Conservation (phyloP, 805 yeast genomes). For the Metschnikowia similis region DNA sequence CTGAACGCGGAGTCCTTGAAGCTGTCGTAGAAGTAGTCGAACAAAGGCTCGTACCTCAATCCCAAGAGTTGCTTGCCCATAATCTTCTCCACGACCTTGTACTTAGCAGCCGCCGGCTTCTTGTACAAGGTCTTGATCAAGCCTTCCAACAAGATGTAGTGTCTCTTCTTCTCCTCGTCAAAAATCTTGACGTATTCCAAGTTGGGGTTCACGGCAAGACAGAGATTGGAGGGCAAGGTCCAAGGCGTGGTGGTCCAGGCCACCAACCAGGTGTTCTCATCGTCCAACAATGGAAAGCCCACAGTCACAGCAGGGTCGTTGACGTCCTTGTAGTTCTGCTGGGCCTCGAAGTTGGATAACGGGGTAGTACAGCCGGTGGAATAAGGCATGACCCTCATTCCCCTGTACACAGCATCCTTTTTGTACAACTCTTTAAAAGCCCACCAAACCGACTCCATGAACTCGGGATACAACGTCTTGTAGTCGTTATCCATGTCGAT, state of each 20-base stretch:
- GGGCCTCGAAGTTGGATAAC: slow-evolving; percentile 95
- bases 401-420: slow-evolving; percentile 88
- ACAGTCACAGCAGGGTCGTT: slow-evolving; percentile 94
- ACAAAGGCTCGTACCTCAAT: slow-evolving; percentile 74
- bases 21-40: slow-evolving; percentile 70
- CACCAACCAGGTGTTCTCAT: slow-evolving; percentile 77
- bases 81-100: slow-evolving; percentile 73
- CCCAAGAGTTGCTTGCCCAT: slow-evolving; percentile 81
- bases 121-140: slow-evolving; percentile 83
- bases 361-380: slow-evolving; percentile 98
- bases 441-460: slow-evolving; percentile 99
- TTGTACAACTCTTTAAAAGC: slow-evolving; percentile 84
- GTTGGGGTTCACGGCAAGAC: slow-evolving; percentile 85
- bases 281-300: slow-evolving; percentile 77
- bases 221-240: slow-evolving; percentile 95
- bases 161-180: slow-evolving; percentile 79
- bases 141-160: slow-evolving; percentile 81
- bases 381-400: slow-evolving; percentile 97
- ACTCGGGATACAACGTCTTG: slow-evolving; percentile 90
- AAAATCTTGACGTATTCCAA: slow-evolving; percentile 88
- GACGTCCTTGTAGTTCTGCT: slow-evolving; percentile 96
- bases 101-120: slow-evolving; percentile 89
- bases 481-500: slow-evolving; percentile 98
- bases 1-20: slow-evolving; percentile 77
- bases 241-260: slow-evolving; percentile 99